Conservation (phyloP, 2,329 filamentous ascomycete genomes). For the Raffaelea deltoideospora region DNA sequence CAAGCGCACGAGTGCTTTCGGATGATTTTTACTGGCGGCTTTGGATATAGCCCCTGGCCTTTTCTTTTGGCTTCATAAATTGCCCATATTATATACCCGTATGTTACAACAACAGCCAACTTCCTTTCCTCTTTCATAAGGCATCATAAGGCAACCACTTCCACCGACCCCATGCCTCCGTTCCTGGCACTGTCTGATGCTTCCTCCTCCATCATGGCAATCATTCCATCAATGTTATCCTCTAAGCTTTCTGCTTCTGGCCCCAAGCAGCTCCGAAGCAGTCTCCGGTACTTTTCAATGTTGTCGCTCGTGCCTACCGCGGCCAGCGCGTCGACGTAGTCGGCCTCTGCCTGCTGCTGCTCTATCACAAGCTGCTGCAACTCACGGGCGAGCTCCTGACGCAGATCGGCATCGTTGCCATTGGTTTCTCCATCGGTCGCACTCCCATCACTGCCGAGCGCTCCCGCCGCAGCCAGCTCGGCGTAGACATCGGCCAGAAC, state of each 20-base stretch:
- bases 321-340: conserved; percentile 54
- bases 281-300: conserved; percentile 56
- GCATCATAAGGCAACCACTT: conserved; percentile 5
- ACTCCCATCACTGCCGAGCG: conserved; percentile 25
- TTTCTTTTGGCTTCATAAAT: no score
- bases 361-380: conserved; percentile 41
- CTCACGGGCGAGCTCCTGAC: conserved; percentile 41
- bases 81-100: no score
- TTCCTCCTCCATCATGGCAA: conserved; percentile 49
- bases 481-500: conserved; percentile 36
- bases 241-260: conserved; percentile 56
- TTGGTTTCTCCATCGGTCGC: neutral
- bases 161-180: conserved; percentile 6
- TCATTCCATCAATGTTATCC: conserved; percentile 42
- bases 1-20: no score
- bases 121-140: no score
- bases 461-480: conserved; percentile 29
- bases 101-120: no score
- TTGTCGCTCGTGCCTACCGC: conserved; percentile 58
- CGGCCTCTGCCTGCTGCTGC: conserved; percentile 45
- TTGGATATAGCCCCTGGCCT: no score
- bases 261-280: conserved; percentile 54
- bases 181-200: conserved; percentile 24
- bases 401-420: conserved; percentile 32
- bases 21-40: no score